A percentile compares a stretch with the other conserved stretches of the same genome.
These are phyloP conservation scores for Tetracladium marchalianum DNA, from an alignment of 495 filamentous ascomycete species.

Conservation along the genomic window DNA sequence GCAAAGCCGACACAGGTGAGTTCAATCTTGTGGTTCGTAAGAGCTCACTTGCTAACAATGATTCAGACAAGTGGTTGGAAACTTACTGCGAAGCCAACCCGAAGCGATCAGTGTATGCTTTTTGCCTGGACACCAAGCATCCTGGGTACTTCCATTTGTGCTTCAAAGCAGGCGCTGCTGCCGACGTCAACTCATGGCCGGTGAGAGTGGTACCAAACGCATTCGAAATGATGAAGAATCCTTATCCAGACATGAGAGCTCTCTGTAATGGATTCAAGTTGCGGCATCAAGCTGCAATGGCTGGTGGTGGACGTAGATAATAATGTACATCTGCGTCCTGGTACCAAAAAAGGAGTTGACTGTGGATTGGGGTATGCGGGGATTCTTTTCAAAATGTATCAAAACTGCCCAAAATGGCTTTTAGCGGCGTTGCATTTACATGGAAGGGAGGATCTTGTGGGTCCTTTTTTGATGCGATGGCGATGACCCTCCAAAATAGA, in stretches of 20 bases:
- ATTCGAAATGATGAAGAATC: constrained; percentile 76
- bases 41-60: constrained; percentile 24
- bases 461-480: too few relatives aligned
- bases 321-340: too few relatives aligned
- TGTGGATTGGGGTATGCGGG: constrained; percentile 5
- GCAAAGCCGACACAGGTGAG: constrained; percentile 77
- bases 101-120: constrained; percentile 82
- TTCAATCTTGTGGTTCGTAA: constrained; percentile 5
- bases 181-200: constrained; percentile 66
- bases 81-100: constrained; percentile 96
- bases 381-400: constrained; percentile 5
- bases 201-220: constrained; percentile 82
- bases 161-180: constrained; percentile 79
- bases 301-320: background rate
- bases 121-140: constrained; percentile 85
- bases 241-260: constrained; percentile 88
- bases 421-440: background rate
- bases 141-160: constrained; percentile 92
- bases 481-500: too few relatives aligned
- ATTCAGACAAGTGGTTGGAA: constrained; percentile 80
- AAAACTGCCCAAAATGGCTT: background rate
- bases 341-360: background rate
- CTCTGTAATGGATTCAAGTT: constrained; percentile 77
- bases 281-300: constrained; percentile 38
- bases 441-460: too few relatives aligned